Evolutionary conservation across 1,284 basidiomycete genomes (phyloP), one percentile per base, ranked within the genome.

Genomic region (Trichosporon sp.): DNA sequence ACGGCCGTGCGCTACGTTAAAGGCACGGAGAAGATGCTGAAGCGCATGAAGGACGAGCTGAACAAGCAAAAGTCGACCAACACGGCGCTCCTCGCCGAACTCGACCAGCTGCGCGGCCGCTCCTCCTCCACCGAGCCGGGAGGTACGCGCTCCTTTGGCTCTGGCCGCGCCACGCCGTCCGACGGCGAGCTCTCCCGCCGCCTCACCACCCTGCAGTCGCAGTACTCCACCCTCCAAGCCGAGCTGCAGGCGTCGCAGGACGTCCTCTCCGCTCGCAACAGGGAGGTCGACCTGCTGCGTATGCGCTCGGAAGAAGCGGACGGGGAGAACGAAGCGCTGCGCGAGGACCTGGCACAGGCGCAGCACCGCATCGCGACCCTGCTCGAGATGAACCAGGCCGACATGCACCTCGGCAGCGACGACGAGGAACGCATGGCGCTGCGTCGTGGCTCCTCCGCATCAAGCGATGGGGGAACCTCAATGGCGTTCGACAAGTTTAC

Each of bases 1-100:
- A 81, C 76, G 19, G 83, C 82, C 37, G 83, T 83, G 37, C 73
- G 80, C 70, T 80, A 75, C 76, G 79, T 69, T 80, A 96, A 94
- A 88, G 94, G 95, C 68, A 98, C 96, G 0, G 97, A 99, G 85
- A 98, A 98, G 86, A 96, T 99, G 91, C 92, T 98, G 87, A 91
- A 95, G 76, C 90, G 93, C 77, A 96, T 99, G 92, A 95, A 96
- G 84, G 92, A 94, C 77, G 95, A 97, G 80, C 85, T 96, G 71
- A 91, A 89, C 73, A 96, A 93, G 85, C 92, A 95, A 83, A 96
- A 96, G 85, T 87, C 88, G 69, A 84, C 90, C 64, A 96, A 94
- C 81, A 86, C 89, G 59, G 86, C 87, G 74, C 88, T 98, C 54
- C 93, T 96, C 80, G 84, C 88, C 19, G 93, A 96, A 78, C 86